A percentile compares a stretch with the other conserved stretches of the same genome.
Evolutionary conservation across 2,329 filamentous ascomycete species (phyloP).

Genomic region (Claviceps sp.): DNA sequence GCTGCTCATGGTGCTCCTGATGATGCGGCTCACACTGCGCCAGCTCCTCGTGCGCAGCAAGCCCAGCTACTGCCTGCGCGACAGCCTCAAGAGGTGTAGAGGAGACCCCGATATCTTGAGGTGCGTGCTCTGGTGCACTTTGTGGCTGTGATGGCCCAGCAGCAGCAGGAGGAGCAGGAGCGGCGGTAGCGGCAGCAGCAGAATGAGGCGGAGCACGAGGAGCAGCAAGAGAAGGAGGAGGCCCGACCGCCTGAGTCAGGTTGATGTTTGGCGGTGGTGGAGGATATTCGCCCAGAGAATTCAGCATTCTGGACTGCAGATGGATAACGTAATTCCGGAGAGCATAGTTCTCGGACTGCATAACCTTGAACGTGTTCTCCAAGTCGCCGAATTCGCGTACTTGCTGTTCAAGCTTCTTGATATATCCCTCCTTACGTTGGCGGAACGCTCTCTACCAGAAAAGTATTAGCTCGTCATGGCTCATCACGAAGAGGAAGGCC

Average conservation of each 20-base stretch:
- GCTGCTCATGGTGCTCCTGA: neutral
- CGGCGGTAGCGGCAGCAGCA: constrained; percentile 1
- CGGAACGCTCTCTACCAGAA: constrained; percentile 75
- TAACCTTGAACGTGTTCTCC: constrained; percentile 62
- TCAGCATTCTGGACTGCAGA: constrained; percentile 74
- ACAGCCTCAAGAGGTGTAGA: constrained; percentile 33
- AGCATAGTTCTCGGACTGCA: constrained; percentile 81
- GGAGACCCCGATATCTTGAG: constrained; percentile 17
- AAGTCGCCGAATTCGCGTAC: constrained; percentile 68
- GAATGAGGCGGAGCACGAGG: neutral
- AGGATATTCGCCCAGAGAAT: constrained; percentile 71
- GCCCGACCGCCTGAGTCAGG: constrained; percentile 28
- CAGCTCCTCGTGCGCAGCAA: constrained; percentile 29
- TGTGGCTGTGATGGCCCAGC: constrained; percentile 10
- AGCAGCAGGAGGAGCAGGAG: constrained; percentile 2
- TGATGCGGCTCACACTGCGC: constrained; percentile 19
- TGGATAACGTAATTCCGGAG: constrained; percentile 87
- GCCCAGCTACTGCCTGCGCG: constrained; percentile 33
- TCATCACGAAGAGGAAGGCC: neutral
- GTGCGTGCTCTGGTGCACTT: constrained; percentile 13
- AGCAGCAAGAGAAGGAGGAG: neutral
- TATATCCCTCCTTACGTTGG: constrained; percentile 94
- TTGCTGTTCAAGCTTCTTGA: constrained; percentile 92
- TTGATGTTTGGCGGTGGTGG: constrained; percentile 72
- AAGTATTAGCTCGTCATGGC: neutral